phyloP scores from a whole-genome alignment of 441 rosid genomes.

The Mallotus repandus region DNA sequence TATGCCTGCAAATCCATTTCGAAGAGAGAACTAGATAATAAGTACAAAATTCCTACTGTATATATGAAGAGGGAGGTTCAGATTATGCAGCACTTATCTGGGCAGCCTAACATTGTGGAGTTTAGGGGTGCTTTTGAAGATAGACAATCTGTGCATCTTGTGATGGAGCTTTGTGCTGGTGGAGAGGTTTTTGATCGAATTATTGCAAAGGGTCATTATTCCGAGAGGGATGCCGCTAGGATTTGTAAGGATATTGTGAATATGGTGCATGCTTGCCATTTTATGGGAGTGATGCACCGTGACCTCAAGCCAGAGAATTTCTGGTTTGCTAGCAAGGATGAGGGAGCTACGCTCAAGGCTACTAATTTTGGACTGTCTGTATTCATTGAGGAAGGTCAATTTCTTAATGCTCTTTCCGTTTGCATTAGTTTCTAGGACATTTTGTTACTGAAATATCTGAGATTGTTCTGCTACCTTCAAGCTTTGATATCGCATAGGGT shows the following conservation, averaged over 20 bases:
- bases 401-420: conserved; percentile 3
- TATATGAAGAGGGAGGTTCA: conserved; percentile 80
- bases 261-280: conserved; percentile 90
- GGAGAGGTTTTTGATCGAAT: conserved; percentile 95
- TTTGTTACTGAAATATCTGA: not conserved
- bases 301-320: conserved; percentile 97
- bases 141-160: conserved; percentile 79
- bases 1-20: conserved; percentile 91
- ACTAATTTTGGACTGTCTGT: conserved; percentile 96
- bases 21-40: conserved; percentile 67
- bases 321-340: conserved; percentile 69
- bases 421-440: not conserved
- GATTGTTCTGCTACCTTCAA: not conserved
- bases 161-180: conserved; percentile 97
- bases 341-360: conserved; percentile 71
- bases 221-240: conserved; percentile 85
- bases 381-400: conserved; percentile 81
- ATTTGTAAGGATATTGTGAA: conserved; percentile 66
- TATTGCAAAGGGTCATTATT: conserved; percentile 72
- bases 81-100: conserved; percentile 89
- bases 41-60: too few relatives aligned
- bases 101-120: conserved; percentile 86
- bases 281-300: conserved; percentile 90
- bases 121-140: conserved; percentile 88
- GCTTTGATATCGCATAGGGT: too few relatives aligned